Evolutionary conservation across 768 basidiomycete species (phyloP).

Genomic region (Termitomyces sp.): DNA sequence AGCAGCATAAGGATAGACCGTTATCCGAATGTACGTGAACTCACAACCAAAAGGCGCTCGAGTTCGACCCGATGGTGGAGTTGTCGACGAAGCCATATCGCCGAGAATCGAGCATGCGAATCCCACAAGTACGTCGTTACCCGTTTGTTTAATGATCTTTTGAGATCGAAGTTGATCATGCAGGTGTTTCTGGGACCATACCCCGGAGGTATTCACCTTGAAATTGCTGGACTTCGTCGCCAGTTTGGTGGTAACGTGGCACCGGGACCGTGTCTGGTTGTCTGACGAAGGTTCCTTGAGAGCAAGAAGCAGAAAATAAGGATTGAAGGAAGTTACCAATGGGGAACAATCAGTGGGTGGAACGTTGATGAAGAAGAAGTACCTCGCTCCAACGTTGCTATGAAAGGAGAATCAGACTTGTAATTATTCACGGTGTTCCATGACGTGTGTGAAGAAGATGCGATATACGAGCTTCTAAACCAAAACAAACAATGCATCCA

Average conservation of each 20-base stretch:
- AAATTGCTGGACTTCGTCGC: background rate
- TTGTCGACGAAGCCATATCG: slow-evolving; percentile 55
- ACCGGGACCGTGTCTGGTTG: background rate
- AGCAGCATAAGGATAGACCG: background rate
- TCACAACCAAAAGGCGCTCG: slow-evolving; percentile 56
- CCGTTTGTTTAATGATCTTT: slow-evolving; percentile 29
- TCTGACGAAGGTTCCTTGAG: background rate
- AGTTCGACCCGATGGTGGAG: slow-evolving; percentile 39
- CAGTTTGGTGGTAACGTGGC: background rate
- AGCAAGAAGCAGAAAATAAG: background rate
- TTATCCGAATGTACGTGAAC: slow-evolving; percentile 14
- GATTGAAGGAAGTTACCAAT: too few relatives aligned
- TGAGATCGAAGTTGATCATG: background rate
- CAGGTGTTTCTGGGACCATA: background rate
- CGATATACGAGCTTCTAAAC: slow-evolving; percentile 45
- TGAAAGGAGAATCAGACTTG: background rate
- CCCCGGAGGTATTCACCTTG: background rate
- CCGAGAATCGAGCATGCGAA: slow-evolving; percentile 46
- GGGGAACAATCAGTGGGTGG: background rate
- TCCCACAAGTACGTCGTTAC: slow-evolving; percentile 51
- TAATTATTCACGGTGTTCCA: background rate
- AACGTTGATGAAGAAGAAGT: background rate
- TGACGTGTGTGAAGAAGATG: background rate
- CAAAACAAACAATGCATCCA: slow-evolving; percentile 48
- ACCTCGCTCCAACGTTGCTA: background rate